A percentile compares a stretch with the other conserved stretches of the same genome.
phyloP scores from a whole-genome alignment of 495 filamentous ascomycete species.

The Trichocladium uniseriatum region DNA sequence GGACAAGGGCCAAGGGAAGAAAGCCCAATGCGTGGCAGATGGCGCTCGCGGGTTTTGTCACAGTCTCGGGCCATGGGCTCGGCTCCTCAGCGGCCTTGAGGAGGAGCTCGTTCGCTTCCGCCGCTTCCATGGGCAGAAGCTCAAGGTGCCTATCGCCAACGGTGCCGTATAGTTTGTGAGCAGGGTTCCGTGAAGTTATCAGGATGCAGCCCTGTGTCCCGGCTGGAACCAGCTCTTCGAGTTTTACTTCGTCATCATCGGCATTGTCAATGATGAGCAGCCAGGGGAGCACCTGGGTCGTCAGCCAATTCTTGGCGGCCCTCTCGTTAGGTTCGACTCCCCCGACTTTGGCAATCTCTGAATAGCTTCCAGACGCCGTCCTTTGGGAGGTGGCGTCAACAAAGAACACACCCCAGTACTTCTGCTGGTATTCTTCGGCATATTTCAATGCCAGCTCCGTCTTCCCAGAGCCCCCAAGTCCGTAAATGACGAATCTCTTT shows the following conservation, averaged over 20 bases:
- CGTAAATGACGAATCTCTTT: constrained; percentile 26
- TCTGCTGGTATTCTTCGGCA: constrained; percentile 21
- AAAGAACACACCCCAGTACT: constrained; percentile 18
- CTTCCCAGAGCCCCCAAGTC: constrained; percentile 32
- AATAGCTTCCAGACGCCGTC: constrained; percentile 11
- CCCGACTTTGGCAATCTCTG: constrained; percentile 20
- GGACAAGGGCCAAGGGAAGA: constrained; percentile 29
- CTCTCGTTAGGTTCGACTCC: constrained; percentile 19
- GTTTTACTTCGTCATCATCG: constrained; percentile 26
- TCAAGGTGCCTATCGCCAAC: constrained; percentile 20
- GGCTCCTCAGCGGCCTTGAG: constrained; percentile 28
- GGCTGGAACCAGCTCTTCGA: constrained; percentile 27
- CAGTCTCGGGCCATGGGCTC: constrained; percentile 13
- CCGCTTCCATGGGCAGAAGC: constrained; percentile 25
- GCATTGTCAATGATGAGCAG: constrained; percentile 35
- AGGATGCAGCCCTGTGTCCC: constrained; percentile 29
- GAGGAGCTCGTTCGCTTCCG: constrained; percentile 32
- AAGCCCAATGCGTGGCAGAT: constrained; percentile 28
- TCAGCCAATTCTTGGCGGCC: constrained; percentile 26
- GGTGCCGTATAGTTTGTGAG: constrained; percentile 23
- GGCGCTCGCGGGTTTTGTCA: constrained; percentile 12
- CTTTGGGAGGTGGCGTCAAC: constrained; percentile 5
- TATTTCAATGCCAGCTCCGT: constrained; percentile 32
- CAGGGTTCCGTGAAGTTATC: constrained; percentile 33
- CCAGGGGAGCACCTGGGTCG: constrained; percentile 21